Base-by-base conservation (phyloP, 2,329 filamentous ascomycete species). In the Colletotrichum abscissum region DNA sequence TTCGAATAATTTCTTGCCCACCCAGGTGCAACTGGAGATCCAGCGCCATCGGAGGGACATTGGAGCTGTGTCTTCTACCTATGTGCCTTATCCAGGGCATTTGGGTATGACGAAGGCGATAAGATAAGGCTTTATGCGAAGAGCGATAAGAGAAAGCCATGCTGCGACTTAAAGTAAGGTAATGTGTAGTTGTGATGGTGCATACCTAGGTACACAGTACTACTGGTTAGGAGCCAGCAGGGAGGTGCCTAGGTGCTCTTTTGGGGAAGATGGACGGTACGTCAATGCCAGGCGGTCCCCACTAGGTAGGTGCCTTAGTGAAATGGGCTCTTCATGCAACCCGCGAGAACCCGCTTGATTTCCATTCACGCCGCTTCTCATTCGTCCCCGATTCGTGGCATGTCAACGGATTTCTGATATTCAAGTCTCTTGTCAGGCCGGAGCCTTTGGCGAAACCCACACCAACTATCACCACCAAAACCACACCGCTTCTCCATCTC, bases 281-380 rank as follows among this genome's bases (percentile, higher is more conserved):
- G 64, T 62, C 69, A 72, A 72, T 68, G 38, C 38, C 38, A 42
- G 38, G 38, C 62, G 6, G 46, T 72, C 69, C 26, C 69, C 69
- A 72, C 69, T 56, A 33, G 24, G 30, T 57, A 57, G 42, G 42
- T 49, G 42, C 42, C 42, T 49, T 49, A 49, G 42, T 49, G 42
- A 71, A 57, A 71, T 68, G 69, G 67, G 69, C 64, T 68, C 69
- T 72, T 72, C 69, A 72, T 68, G 69, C 69, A 71, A 71, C 56
- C 63, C 56, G 60, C 54, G 55, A 67, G 54, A 71, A 70, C 63
- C 68, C 63, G 68, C 54, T 38, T 52, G 38, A 33, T 35, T 24
- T 22, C 38, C 52, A 42, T 57, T 19, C 57, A 68, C 69, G 69
- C 63, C 69, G 67, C 64, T 64, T 33, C 54, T 68, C 42, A 49